Base-by-base conservation (phyloP, 1,284 basidiomycete genomes). In the Mycena citricolor region DNA sequence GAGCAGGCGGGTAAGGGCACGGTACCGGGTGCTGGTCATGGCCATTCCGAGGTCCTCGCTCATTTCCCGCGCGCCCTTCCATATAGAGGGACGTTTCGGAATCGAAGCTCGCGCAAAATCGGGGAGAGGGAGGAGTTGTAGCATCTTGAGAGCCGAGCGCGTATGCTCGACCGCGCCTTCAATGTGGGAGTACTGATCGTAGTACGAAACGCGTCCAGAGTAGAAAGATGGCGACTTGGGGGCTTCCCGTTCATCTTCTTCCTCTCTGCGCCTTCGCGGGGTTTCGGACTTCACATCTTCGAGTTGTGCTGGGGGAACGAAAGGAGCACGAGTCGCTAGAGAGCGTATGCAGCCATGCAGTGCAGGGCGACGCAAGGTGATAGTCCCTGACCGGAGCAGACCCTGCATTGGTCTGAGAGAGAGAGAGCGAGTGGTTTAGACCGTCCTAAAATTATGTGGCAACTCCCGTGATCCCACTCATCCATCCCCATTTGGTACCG, bases 191-290 rank as follows among this genome's bases (percentile, higher is more conserved):
- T 94, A 66, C 44, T 83, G 77, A 65, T 93, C 88, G 61, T 85
- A 84, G 69, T 85, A 92, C 24, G 72, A 70, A 0, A 88, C 73
- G 33, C 85, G 81, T n/a, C 83, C 86, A n/a, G 92, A 92, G 68
- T 90, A 97, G 70, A 93, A 94, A 38, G 81, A 81, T 13, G 88
- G 76, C 2, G 90, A 86, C 59, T 57, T 58, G 28, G n/a, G 17
- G n/a, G 22, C 16, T 5, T 48, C 44, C 12, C 41, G 35, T 28
- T 55, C 40, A 45, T 44, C 49, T 14, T 46, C 19, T 10, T 21
- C 20, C 31, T 43, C 30, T 13, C 13, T 23, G 8, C 8, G 20
- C 30, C 8, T 19, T 39, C 32, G n/a, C n/a, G n/a, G n/a, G n/a
- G n/a, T n/a, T 16, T 24, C 28, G 8, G 21, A 14, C 11, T 38